Conservation (phyloP, 2,329 filamentous ascomycete genomes). For the Aspergillus japonicus region DNA sequence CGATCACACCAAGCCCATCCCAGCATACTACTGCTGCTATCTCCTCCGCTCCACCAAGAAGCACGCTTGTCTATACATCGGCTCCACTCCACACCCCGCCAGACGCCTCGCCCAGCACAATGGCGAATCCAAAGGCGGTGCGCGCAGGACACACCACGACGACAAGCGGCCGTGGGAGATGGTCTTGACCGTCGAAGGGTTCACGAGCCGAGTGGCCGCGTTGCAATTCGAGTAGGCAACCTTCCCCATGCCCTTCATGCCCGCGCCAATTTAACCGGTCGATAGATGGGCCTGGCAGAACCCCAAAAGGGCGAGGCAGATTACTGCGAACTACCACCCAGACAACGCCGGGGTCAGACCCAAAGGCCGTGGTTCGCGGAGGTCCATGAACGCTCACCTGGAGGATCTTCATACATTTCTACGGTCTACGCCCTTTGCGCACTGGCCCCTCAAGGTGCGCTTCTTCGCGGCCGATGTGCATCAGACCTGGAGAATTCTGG, state of each 20-base stretch:
- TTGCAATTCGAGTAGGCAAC: constrained; percentile 83
- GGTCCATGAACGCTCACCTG: constrained; percentile 66
- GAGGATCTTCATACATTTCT: constrained; percentile 80
- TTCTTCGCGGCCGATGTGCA: constrained; percentile 75
- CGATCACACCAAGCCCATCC: constrained; percentile 62
- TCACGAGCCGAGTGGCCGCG: constrained; percentile 81
- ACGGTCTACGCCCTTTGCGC: constrained; percentile 72
- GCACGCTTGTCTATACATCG: constrained; percentile 73
- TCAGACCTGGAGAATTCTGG: constrained; percentile 64
- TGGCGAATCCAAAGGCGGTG: constrained; percentile 77
- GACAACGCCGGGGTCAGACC: constrained; percentile 43
- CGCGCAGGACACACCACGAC: constrained; percentile 68
- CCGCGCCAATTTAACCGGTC: not conserved
- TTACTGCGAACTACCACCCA: constrained; percentile 13
- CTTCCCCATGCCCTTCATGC: not conserved
- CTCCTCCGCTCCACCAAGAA: constrained; percentile 79
- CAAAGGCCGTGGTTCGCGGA: constrained; percentile 48
- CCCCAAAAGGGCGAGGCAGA: constrained; percentile 68
- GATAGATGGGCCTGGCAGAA: constrained; percentile 88
- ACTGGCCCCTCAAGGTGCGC: constrained; percentile 78
- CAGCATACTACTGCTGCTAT: constrained; percentile 91
- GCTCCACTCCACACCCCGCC: constrained; percentile 84
- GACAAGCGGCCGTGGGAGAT: constrained; percentile 86
- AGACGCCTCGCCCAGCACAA: constrained; percentile 90
- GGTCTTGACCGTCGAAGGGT: constrained; percentile 80